These are phyloP conservation scores for Aspergillus sp. DNA, from an alignment of 2,329 filamentous ascomycete genomes.

Conservation along the genomic window DNA sequence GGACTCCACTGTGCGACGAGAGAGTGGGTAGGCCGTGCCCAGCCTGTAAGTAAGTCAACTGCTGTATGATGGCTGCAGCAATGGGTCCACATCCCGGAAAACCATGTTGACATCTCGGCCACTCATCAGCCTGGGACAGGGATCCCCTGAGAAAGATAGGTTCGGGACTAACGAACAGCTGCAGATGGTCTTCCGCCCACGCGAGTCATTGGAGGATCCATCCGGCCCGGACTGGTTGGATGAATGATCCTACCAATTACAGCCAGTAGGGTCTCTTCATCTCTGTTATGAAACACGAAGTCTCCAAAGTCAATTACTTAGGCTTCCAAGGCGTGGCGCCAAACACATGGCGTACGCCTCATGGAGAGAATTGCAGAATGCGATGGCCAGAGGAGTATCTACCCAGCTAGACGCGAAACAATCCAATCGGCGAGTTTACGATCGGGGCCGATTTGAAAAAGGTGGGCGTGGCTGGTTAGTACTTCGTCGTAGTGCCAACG, in stretches of 20 bases:
- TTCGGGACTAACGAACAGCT: slow-evolving; percentile 15
- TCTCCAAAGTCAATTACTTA: not conserved
- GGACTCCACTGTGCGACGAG: not conserved
- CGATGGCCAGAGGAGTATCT: too few relatives aligned
- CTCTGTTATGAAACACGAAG: not conserved
- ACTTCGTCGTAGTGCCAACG: not conserved
- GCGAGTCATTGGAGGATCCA: slow-evolving; percentile 5
- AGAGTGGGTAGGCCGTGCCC: not conserved
- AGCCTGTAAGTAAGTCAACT: slow-evolving; percentile 3
- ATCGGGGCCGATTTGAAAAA: not conserved
- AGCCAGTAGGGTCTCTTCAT: not conserved
- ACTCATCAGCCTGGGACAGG: slow-evolving; percentile 11
- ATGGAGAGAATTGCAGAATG: not conserved
- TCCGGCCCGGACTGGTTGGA: not conserved
- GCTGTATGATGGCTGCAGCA: slow-evolving; percentile 7
- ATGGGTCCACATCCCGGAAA: slow-evolving; percentile 13
- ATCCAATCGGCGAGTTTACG: not conserved
- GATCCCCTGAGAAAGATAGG: slow-evolving; percentile 12
- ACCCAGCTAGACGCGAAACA: not conserved
- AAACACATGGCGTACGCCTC: not conserved
- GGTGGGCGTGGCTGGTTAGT: not conserved
- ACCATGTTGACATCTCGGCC: slow-evolving; percentile 9
- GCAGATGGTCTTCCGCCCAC: slow-evolving; percentile 11
- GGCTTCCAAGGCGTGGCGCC: not conserved
- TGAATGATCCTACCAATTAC: not conserved